A percentile compares a stretch with the other conserved stretches of the same genome.
Conservation (phyloP, 2,329 filamentous ascomycete species). For the Ceratocystis harringtonii region DNA sequence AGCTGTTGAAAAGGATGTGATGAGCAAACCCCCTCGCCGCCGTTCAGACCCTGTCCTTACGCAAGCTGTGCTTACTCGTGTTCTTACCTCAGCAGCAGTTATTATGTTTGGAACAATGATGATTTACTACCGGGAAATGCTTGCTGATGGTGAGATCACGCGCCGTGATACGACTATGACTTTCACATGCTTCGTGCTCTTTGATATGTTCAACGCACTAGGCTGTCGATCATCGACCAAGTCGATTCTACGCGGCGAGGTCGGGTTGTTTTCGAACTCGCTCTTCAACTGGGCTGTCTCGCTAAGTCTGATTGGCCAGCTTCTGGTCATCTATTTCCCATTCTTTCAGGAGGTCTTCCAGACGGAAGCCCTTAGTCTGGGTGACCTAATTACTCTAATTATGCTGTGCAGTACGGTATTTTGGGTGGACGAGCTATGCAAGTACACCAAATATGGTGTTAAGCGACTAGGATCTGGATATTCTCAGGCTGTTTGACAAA, state of each 20-base stretch:
- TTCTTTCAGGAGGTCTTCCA: slow-evolving; percentile 91
- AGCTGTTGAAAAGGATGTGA: slow-evolving; percentile 82
- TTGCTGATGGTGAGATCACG: slow-evolving; percentile 63
- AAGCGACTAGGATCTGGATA: slow-evolving; percentile 45
- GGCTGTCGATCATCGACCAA: slow-evolving; percentile 85
- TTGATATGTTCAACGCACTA: slow-evolving; percentile 98
- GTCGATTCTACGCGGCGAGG: slow-evolving; percentile 72
- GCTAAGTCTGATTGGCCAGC: slow-evolving; percentile 69
- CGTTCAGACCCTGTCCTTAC: slow-evolving; percentile 88
- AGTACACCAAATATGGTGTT: slow-evolving; percentile 53
- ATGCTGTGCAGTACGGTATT: slow-evolving; percentile 77
- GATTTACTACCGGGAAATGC: slow-evolving; percentile 86
- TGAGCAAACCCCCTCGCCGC: slow-evolving; percentile 72
- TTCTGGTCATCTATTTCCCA: slow-evolving; percentile 86
- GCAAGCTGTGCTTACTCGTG: slow-evolving; percentile 61
- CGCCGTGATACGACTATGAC: slow-evolving; percentile 98
- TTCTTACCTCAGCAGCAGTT: slow-evolving; percentile 71
- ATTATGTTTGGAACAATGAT: slow-evolving; percentile 88
- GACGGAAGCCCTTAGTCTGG: slow-evolving; percentile 65
- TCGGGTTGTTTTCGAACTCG: slow-evolving; percentile 68
- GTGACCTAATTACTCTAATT: slow-evolving; percentile 59
- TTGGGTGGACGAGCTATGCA: slow-evolving; percentile 83
- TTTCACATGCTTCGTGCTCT: slow-evolving; percentile 96
- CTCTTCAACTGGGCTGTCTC: slow-evolving; percentile 95
- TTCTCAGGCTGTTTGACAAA: slow-evolving; percentile 14